Conservation (phyloP, 2,329 filamentous ascomycete genomes). For the Diaporthe ilicicola region DNA sequence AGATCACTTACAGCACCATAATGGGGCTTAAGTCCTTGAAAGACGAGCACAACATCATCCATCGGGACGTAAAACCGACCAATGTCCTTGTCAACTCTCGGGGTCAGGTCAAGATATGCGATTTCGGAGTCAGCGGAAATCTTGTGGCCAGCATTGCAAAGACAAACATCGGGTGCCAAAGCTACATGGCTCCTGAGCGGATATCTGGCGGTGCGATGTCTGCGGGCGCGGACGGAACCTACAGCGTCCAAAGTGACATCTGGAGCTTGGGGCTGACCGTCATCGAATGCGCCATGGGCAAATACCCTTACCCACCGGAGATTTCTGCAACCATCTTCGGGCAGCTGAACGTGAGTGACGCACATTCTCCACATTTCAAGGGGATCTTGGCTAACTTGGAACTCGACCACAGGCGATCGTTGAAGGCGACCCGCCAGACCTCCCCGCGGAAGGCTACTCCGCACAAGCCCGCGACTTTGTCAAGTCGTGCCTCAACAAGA, state of each 20-base stretch:
- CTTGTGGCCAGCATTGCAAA: slow-evolving; percentile 97
- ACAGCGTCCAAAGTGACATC: slow-evolving; percentile 97
- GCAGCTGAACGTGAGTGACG: slow-evolving; percentile 84
- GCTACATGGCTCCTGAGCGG: slow-evolving; percentile 97
- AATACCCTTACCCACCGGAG: slow-evolving; percentile 96
- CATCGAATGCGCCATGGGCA: slow-evolving; percentile 93
- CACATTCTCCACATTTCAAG: slow-evolving; percentile 4
- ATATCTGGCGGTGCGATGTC: slow-evolving; percentile 88
- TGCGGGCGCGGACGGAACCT: slow-evolving; percentile 80
- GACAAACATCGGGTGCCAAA: slow-evolving; percentile 98
- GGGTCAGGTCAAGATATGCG: slow-evolving; percentile 97
- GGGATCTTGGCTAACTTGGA: slow-evolving; percentile 35
- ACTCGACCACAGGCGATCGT: slow-evolving; percentile 82
- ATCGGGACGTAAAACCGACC: slow-evolving; percentile 98
- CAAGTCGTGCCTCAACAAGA: slow-evolving; percentile 88
- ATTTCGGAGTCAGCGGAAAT: slow-evolving; percentile 97
- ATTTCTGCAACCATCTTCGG: slow-evolving; percentile 99
- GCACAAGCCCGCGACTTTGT: slow-evolving; percentile 87
- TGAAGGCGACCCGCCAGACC: slow-evolving; percentile 90
- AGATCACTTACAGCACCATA: slow-evolving; percentile 89
- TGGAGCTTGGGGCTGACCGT: slow-evolving; percentile 96
- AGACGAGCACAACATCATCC: slow-evolving; percentile 99
- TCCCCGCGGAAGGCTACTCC: slow-evolving; percentile 82
- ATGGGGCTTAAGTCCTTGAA: slow-evolving; percentile 93
- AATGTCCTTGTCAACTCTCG: slow-evolving; percentile 92